These are phyloP conservation scores for Fusarium phyllophilum DNA, from an alignment of 2,329 filamentous ascomycete genomes.

Conservation along the genomic window DNA sequence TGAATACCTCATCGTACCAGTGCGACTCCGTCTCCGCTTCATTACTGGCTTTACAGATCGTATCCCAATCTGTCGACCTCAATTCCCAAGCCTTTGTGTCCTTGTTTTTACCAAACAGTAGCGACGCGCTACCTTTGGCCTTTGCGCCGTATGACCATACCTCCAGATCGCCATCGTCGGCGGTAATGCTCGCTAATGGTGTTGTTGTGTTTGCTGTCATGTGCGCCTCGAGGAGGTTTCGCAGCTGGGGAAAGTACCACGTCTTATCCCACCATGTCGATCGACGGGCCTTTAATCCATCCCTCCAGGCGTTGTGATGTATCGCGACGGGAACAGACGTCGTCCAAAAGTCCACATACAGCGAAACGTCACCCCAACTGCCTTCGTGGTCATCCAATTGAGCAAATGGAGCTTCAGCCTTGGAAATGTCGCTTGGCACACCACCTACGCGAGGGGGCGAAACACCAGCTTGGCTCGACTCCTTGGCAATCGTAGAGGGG, in stretches of 20 bases:
- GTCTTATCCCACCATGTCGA: conserved; percentile 42
- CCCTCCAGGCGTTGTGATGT: conserved; percentile 42
- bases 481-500: conserved; percentile 14
- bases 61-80: conserved; percentile 33
- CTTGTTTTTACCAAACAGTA: conserved; percentile 39
- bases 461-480: conserved; percentile 35
- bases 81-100: conserved; percentile 32
- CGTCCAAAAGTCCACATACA: conserved; percentile 42
- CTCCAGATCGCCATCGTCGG: conserved; percentile 17
- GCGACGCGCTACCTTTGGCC: conserved; percentile 11
- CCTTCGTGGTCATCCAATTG: background rate
- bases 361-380: conserved; percentile 35
- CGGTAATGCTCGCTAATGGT: conserved; percentile 24
- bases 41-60: conserved; percentile 33
- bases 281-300: conserved; percentile 39
- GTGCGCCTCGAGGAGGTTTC: conserved; percentile 34
- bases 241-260: conserved; percentile 42
- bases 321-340: conserved; percentile 37
- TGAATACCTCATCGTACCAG: conserved; percentile 40
- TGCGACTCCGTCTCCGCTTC: conserved; percentile 13
- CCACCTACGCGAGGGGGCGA: conserved; percentile 37
- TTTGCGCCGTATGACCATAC: conserved; percentile 29
- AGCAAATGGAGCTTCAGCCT: conserved; percentile 24
- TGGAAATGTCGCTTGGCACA: conserved; percentile 37
- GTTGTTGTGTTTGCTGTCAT: conserved; percentile 23